These are phyloP conservation scores for Zelopaecilomyces penicillatus DNA, from an alignment of 2,329 filamentous ascomycete species.

Conservation along the genomic window DNA sequence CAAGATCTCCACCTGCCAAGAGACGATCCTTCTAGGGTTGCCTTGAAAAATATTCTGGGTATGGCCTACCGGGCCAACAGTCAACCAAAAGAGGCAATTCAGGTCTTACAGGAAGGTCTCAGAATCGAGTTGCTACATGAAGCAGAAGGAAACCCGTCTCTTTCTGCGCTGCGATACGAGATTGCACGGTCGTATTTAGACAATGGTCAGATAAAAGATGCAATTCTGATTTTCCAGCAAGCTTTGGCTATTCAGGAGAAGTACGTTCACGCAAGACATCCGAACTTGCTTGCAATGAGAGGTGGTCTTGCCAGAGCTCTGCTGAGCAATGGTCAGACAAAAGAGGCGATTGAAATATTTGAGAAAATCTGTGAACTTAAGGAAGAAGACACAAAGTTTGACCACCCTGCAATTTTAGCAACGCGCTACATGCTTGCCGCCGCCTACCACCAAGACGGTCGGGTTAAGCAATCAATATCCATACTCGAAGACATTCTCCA, in stretches of 20 bases:
- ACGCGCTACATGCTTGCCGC: conserved; percentile 1
- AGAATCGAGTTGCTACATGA: neutral
- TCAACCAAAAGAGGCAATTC: conserved; percentile 5
- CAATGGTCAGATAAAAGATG: conserved; percentile 4
- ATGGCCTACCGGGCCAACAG: conserved; percentile 4
- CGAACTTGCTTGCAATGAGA: conserved; percentile 1
- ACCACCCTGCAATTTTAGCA: neutral
- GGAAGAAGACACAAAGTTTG: neutral
- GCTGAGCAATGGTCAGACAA: neutral
- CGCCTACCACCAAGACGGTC: conserved; percentile 5
- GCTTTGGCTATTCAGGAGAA: neutral
- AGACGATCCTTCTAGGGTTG: conserved; percentile 1
- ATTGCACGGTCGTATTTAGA: conserved; percentile 1
- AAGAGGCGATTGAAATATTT: conserved; percentile 4
- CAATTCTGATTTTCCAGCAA: conserved; percentile 1
- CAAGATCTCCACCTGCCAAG: neutral
- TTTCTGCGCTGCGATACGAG: neutral
- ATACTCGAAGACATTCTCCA: conserved; percentile 1
- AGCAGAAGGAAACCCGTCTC: neutral
- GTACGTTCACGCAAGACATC: conserved; percentile 2
- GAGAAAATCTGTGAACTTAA: neutral
- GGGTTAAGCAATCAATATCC: conserved; percentile 2
- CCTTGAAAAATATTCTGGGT: neutral
- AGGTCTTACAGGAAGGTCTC: neutral
- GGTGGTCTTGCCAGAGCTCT: conserved; percentile 4